phyloP scores from a whole-genome alignment of 2,329 filamentous ascomycete genomes.

The Leptographium wingfieldii region DNA sequence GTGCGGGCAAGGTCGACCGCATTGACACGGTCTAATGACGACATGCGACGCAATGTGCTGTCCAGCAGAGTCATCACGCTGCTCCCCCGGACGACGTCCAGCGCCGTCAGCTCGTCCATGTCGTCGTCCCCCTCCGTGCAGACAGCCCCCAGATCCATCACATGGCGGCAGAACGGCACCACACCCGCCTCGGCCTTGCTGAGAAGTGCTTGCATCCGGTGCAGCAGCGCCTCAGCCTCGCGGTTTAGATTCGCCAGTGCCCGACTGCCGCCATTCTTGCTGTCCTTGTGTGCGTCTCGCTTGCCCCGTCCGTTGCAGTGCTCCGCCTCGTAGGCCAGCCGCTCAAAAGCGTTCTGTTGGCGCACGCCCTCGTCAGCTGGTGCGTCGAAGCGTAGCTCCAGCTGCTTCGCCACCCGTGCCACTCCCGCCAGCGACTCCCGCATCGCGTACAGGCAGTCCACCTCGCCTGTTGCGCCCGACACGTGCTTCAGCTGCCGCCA shows the following conservation, averaged over 20 bases:
- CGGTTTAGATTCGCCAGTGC: neutral
- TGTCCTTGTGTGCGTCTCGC: neutral
- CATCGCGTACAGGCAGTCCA: slow-evolving; percentile 19
- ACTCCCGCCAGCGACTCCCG: neutral
- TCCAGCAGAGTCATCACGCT: neutral
- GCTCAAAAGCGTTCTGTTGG: slow-evolving; percentile 3
- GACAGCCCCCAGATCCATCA: neutral
- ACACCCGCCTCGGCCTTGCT: neutral
- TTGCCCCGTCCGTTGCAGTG: neutral
- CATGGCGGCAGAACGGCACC: neutral
- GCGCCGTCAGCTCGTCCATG: neutral
- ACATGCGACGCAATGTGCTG: neutral
- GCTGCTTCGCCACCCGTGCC: neutral
- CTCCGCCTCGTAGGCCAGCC: neutral
- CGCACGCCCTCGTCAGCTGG: neutral
- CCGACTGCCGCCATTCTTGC: too few relatives aligned
- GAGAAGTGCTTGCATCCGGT: neutral
- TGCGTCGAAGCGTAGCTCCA: slow-evolving; percentile 4
- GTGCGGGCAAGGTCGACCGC: neutral
- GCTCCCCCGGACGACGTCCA: slow-evolving; percentile 2
- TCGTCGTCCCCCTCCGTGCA: neutral
- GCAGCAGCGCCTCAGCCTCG: neutral
- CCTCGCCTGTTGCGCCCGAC: slow-evolving; percentile 18
- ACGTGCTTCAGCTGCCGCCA: slow-evolving; percentile 4
- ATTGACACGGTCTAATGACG: neutral